Evolutionary conservation across 108 stramenopile species (phyloP), one percentile per base, ranked within the genome.

Genomic region (Cyclostephanos tholiformis): DNA sequence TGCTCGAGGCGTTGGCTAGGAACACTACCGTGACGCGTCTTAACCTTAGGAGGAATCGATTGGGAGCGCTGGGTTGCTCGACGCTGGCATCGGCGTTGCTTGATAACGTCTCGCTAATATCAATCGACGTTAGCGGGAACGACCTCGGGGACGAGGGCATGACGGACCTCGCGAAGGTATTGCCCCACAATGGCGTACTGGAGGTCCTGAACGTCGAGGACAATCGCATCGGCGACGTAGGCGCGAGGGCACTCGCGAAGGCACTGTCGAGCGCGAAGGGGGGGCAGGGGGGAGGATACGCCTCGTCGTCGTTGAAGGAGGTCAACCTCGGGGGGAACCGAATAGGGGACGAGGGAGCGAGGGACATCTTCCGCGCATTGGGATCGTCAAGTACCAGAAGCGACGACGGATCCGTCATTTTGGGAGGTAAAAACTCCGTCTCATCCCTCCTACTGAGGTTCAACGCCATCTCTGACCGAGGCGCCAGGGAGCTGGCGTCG

Each of bases 271-370:
- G n/a, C n/a, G n/a, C n/a, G n/a, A n/a, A n/a, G n/a, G n/a, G n/a
- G n/a, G n/a, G n/a, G n/a, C n/a, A n/a, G n/a, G n/a, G n/a, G n/a
- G n/a, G n/a, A n/a, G n/a, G n/a, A n/a, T n/a, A n/a, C n/a, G n/a
- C n/a, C n/a, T 36, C 36, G 36, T 36, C 14, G 50, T 67, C 22
- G 75, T 76, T 9, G 46, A 36, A 2, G n/a, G 51, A 55, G 11
- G 44, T 76, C 6, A 59, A 67, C 48, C 51, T 71, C 50, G 63
- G 32, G 63, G 77, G 69, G 17, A 78, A 78, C 50, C 55, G 53
- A 6, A 81, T 81, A 63, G 75, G 75, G 23, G 80, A 75, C 43
- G 59, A 55, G 25, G 80, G 80, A 12, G 75, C 75, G 3, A 27
- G 8, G n/a, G 58, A 71, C 65, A 14, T 77, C 43, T 72, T 63